Percentiles rank a stretch among this genome's conserved stretches.
These are phyloP conservation scores for Xylaria sp. DNA, from an alignment of 2,329 filamentous ascomycete genomes.

Conservation along the genomic window DNA sequence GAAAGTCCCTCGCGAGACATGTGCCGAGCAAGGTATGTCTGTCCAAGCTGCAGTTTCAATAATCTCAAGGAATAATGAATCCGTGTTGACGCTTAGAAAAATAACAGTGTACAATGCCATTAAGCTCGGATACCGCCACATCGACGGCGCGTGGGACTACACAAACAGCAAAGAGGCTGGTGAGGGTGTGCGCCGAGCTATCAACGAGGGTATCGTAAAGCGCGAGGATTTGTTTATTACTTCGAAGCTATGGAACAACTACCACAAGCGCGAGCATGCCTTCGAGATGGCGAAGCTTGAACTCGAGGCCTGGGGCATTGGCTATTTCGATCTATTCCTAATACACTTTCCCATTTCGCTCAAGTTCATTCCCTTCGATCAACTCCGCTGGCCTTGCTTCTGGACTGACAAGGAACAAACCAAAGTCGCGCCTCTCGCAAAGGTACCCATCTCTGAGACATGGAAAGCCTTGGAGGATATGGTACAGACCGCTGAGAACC, in stretches of 20 bases:
- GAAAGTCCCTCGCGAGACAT: slow-evolving; percentile 53
- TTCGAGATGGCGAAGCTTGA: slow-evolving; percentile 69
- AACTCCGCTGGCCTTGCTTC: slow-evolving; percentile 55
- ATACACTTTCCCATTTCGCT: slow-evolving; percentile 70
- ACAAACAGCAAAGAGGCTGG: slow-evolving; percentile 75
- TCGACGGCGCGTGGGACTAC: slow-evolving; percentile 68
- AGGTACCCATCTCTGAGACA: slow-evolving; percentile 81
- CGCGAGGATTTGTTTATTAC: slow-evolving; percentile 74
- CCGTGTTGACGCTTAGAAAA: slow-evolving; percentile 51
- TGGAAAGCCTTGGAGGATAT: slow-evolving; percentile 84
- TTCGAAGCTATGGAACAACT: slow-evolving; percentile 75
- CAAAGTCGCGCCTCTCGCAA: slow-evolving; percentile 62
- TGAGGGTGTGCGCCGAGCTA: slow-evolving; percentile 68
- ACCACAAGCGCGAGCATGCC: slow-evolving; percentile 70
- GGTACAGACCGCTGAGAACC: slow-evolving; percentile 66
- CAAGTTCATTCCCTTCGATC: slow-evolving; percentile 57
- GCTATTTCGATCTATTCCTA: slow-evolving; percentile 76
- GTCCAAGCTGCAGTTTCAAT: not conserved
- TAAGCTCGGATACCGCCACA: slow-evolving; percentile 64
- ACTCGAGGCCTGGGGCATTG: slow-evolving; percentile 70
- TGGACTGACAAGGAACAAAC: slow-evolving; percentile 58
- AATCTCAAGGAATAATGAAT: slow-evolving; percentile 53
- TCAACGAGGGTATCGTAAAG: slow-evolving; percentile 69
- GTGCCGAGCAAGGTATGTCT: slow-evolving; percentile 49
- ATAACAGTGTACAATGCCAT: slow-evolving; percentile 72